Base-by-base conservation (phyloP, 768 basidiomycete genomes). In the Tylopilus subfusipes region DNA sequence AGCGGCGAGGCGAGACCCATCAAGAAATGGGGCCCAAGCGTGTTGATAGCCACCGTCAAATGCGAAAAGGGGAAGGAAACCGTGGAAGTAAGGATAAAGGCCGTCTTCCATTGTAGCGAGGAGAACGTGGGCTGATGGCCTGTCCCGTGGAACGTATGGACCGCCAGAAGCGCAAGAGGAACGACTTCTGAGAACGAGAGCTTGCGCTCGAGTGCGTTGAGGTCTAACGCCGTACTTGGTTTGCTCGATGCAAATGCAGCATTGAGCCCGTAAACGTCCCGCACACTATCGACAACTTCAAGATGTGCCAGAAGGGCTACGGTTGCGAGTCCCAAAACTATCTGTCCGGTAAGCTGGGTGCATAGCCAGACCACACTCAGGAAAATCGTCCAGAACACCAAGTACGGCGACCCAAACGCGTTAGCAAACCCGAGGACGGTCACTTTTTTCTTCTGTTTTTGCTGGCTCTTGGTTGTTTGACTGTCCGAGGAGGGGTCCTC, bases 101-200 rank as follows among this genome's bases (percentile, higher is more conserved):
- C 95, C 1, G 87, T 73, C 69, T 97, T 97, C 97, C 96, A 99
- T 61, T 98, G 96, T 40, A 99, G 82, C 3, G 91, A 88, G 1
- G 92, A 81, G 36, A 98, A 77, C 4, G 86, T 86, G 1, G 93
- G 80, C 71, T 98, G 94, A 64, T 99, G 97, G 2, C 97, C 96
- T 0, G 95, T 98, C 0, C 82, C 76, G 67, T 89, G 90, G 78
- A 95, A 98, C 9, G 81, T 70, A 46, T 91, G 80, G 36, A 89
- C 71, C 0, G 85, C 88, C 12, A 97, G 76, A 9, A 98, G 78
- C 1, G 87, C 86, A 14, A 98, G 68, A 0, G 87, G 86, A 0
- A 82, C 77, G 22, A 89, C 72, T 55, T 95, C 90, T 8, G 80
- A 72, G 68, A 95, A 90, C 9, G 70, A 69, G 12, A 85, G 59